Conservation (phyloP, 495 filamentous ascomycete genomes). For the Chaetomium cochliodes region DNA sequence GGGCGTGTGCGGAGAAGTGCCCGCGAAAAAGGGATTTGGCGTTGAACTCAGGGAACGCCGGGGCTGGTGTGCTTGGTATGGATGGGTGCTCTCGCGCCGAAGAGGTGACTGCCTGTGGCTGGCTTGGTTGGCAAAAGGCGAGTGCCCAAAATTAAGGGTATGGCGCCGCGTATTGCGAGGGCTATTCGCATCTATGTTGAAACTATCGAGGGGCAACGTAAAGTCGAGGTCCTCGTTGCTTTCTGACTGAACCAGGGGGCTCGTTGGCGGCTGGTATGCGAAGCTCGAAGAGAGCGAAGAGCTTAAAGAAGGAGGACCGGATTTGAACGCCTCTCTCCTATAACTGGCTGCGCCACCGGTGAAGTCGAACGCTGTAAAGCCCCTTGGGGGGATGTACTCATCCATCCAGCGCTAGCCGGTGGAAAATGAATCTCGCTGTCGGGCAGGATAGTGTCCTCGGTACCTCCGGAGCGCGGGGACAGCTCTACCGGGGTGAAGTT, state of each 20-base stretch:
- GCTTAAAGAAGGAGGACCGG: conserved; percentile 62
- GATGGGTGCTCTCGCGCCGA: conserved; percentile 56
- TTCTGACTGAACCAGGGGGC: conserved; percentile 85
- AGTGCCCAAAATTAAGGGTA: conserved; percentile 39
- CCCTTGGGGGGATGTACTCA: conserved; percentile 48
- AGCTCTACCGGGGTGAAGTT: conserved; percentile 71
- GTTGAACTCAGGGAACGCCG: conserved; percentile 68
- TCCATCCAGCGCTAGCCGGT: conserved; percentile 31
- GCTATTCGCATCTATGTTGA: conserved; percentile 38
- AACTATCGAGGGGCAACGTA: conserved; percentile 47
- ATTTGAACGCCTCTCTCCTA: conserved; percentile 35
- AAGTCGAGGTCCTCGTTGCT: conserved; percentile 82
- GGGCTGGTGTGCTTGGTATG: conserved; percentile 69
- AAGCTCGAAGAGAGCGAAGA: conserved; percentile 81
- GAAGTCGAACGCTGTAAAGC: conserved; percentile 43
- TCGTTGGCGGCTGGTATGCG: conserved; percentile 83
- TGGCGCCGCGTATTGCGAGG: conserved; percentile 40
- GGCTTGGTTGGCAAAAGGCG: conserved; percentile 32
- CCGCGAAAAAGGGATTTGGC: conserved; percentile 54
- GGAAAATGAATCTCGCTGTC: conserved; percentile 14
- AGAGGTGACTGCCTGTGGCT: conserved; percentile 37
- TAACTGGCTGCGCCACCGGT: conserved; percentile 29
- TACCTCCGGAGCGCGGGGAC: conserved; percentile 10
- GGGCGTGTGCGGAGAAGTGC: conserved; percentile 62
- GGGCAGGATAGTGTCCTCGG: not conserved